These are phyloP conservation scores for Heterobasidion irregulare DNA, from an alignment of 1,284 basidiomycete genomes.

Conservation along the genomic window DNA sequence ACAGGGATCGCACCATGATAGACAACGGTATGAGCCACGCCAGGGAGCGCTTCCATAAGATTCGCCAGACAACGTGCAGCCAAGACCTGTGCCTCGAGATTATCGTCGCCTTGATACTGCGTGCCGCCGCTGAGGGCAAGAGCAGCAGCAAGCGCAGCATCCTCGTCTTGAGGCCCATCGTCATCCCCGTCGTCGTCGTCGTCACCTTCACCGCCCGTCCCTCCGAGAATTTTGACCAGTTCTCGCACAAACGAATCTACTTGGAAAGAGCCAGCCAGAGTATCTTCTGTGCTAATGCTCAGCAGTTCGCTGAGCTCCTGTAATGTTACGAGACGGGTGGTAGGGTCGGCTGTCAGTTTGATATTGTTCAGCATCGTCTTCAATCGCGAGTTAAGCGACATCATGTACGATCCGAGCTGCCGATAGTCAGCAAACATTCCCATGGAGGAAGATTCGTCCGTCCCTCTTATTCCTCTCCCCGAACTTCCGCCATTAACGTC, in stretches of 20 bases:
- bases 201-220: slow-evolving; percentile 65
- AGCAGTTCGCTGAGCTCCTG: slow-evolving; percentile 94
- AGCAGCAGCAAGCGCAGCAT: slow-evolving; percentile 50
- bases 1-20: slow-evolving; percentile 93
- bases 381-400: slow-evolving; percentile 77
- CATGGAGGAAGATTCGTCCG: slow-evolving; percentile 71
- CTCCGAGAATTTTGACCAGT: slow-evolving; percentile 87
- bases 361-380: slow-evolving; percentile 88
- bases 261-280: slow-evolving; percentile 90
- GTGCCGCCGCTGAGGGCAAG: slow-evolving; percentile 65
- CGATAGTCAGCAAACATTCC: slow-evolving; percentile 81
- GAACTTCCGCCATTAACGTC: slow-evolving; percentile 24
- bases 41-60: slow-evolving; percentile 93
- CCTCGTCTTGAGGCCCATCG: slow-evolving; percentile 48
- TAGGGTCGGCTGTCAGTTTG: slow-evolving; percentile 72
- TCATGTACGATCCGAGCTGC: slow-evolving; percentile 86
- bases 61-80: slow-evolving; percentile 94
- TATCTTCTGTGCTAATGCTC: slow-evolving; percentile 96
- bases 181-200: slow-evolving; percentile 62
- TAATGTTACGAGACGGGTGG: slow-evolving; percentile 80
- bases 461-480: slow-evolving; percentile 40
- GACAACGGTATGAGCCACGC: slow-evolving; percentile 89
- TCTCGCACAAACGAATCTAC: slow-evolving; percentile 90
- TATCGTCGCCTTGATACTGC: slow-evolving; percentile 68
- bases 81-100: slow-evolving; percentile 86